Evolutionary conservation across 2,329 filamentous ascomycete genomes (phyloP).

Genomic region (Kalmusia sp.): DNA sequence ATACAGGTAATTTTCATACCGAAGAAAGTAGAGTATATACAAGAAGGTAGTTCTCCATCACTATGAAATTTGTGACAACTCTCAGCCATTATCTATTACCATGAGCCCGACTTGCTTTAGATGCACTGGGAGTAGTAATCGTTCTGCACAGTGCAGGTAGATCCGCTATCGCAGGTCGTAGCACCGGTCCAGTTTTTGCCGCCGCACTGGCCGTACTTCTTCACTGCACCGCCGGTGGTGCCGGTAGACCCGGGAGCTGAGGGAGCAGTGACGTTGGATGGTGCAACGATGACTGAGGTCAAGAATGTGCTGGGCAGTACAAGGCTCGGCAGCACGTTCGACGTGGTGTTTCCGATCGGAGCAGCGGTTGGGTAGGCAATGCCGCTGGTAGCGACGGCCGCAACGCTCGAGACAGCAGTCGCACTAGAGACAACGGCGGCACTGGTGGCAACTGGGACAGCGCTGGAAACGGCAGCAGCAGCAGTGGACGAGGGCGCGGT

Average conservation of each 20-base stretch:
- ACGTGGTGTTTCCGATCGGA: background rate
- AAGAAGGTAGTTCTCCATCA: conserved; percentile 1
- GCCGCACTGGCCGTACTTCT: conserved; percentile 51
- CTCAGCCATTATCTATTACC: background rate
- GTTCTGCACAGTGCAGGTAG: conserved; percentile 50
- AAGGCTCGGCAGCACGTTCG: background rate
- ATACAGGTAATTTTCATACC: background rate
- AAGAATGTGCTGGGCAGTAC: background rate
- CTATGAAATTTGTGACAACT: background rate
- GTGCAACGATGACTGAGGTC: conserved; percentile 7
- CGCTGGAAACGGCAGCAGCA: conserved; percentile 14
- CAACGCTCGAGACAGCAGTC: background rate
- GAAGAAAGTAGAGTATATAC: conserved; percentile 6
- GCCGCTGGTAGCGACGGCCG: background rate
- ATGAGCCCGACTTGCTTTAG: background rate
- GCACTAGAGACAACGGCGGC: background rate
- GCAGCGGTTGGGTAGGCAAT: background rate
- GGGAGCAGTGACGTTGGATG: conserved; percentile 1
- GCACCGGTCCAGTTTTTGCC: conserved; percentile 51
- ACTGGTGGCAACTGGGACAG: background rate
- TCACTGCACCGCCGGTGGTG: conserved; percentile 12
- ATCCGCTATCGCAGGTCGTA: conserved; percentile 47
- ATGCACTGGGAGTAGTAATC: conserved; percentile 56
- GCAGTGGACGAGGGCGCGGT: conserved; percentile 10
- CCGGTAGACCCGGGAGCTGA: conserved; percentile 9